A percentile compares a stretch with the other conserved stretches of the same genome.
phyloP scores from a whole-genome alignment of 768 basidiomycete species.

The Lentinus tigrinus region DNA sequence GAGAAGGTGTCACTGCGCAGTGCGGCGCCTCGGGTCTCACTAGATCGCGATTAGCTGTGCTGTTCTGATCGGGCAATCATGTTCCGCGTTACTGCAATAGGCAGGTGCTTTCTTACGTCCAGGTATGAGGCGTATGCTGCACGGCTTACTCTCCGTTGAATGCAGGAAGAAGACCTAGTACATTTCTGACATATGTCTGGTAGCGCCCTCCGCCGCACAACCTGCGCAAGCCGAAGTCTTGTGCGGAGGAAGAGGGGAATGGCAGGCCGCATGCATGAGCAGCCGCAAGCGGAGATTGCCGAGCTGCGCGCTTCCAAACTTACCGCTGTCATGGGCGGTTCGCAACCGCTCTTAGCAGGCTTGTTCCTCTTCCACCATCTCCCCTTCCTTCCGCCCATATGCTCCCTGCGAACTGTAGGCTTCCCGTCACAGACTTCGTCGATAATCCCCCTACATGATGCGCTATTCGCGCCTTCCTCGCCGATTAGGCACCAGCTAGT shows the following conservation, averaged over 20 bases:
- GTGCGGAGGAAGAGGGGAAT: too few relatives aligned
- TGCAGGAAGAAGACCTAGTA: too few relatives aligned
- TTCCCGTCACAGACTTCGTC: not conserved
- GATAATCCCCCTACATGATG: not conserved
- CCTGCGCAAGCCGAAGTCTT: too few relatives aligned
- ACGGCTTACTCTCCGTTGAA: too few relatives aligned
- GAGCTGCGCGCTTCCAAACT: slow-evolving; percentile 1
- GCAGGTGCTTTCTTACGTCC: not conserved
- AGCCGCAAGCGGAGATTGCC: slow-evolving; percentile 6
- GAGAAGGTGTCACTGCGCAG: not conserved
- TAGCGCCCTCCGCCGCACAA: too few relatives aligned
- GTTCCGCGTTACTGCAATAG: not conserved
- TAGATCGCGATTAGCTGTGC: slow-evolving; percentile 1
- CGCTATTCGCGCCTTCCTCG: too few relatives aligned
- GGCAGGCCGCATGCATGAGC: too few relatives aligned
- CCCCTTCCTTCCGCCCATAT: not conserved
- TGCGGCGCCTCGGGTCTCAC: not conserved
- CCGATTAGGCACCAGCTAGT: too few relatives aligned
- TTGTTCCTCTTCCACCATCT: not conserved
- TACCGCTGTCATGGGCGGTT: not conserved
- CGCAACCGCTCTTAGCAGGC: not conserved
- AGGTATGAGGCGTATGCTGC: too few relatives aligned
- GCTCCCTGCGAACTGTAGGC: not conserved
- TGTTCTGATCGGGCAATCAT: not conserved
- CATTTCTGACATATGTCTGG: too few relatives aligned